Evolutionary conservation across 805 yeast genomes (phyloP), one percentile per base, ranked within the genome.

Genomic region (Vanderwaltozyma tropicalis): DNA sequence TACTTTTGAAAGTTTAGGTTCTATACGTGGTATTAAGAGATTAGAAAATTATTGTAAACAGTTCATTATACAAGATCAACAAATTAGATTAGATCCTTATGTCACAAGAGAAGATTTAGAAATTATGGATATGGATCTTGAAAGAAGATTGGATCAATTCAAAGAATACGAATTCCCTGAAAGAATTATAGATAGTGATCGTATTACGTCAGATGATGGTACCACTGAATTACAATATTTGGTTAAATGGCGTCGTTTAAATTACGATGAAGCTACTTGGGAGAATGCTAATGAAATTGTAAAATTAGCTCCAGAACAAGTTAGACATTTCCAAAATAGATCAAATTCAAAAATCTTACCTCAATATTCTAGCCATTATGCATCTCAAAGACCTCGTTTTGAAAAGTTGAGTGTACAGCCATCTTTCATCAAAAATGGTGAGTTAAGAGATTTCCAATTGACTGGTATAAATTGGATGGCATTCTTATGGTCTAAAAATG

Each of bases 401-500:
- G 95, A 86, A 59, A 92, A 89, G 56, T 68, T 92, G 37, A 72
- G 73, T 21, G 71, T 71, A 38, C 99, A 92, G 62, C 99, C 99
- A 1, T 69, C 78, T 12, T 92, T 81, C 54, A 79, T 92, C 46
- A 87, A 87, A 57, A 79, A 81, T 53, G 96, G 96, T 35, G 92
- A 82, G 58, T 70, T 92, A 46, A 76, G 98, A 59, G 98, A 92
- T 64, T 92, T 92, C 73, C 99, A 92, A 67, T 71, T 92, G 59
- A 92, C 98, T 0, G 99, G 99, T 40, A 72, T 92, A 44, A 92
- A 92, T 29, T 92, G 99, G 99, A 92, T 92, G 98, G 98, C 98
- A 0, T 92, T 89, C 58, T 66, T 92, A 43, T 92, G 98, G 98
- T 85, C 95, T 4, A 75, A 96, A 52, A 85, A 89, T 61, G 96